These are phyloP conservation scores for Ustilago crameri DNA, from an alignment of 1,284 basidiomycete genomes.

Conservation along the genomic window DNA sequence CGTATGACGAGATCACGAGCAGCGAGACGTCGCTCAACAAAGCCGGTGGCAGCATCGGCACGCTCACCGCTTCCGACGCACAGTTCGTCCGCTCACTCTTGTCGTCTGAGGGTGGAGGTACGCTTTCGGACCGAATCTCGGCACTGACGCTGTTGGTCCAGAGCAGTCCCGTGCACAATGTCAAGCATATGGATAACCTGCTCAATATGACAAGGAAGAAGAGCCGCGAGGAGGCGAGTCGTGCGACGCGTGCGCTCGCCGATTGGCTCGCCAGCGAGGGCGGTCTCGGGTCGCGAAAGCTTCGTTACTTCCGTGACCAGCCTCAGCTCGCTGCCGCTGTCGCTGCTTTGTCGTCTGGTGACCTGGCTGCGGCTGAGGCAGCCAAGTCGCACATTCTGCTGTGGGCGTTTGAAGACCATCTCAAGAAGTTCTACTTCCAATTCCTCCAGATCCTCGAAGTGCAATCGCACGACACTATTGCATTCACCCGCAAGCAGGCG, in stretches of 20 bases:
- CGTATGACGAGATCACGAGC: conserved; percentile 56
- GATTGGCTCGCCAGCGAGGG: conserved; percentile 86
- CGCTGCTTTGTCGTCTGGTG: conserved; percentile 59
- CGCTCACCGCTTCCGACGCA: conserved; percentile 60
- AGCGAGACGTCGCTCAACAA: conserved; percentile 53
- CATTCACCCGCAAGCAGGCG: conserved; percentile 86
- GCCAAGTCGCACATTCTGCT: conserved; percentile 75
- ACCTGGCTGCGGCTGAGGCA: conserved; percentile 41
- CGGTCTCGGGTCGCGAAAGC: conserved; percentile 77
- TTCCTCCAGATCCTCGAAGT: conserved; percentile 90
- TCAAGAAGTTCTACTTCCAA: conserved; percentile 96
- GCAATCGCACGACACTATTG: conserved; percentile 85
- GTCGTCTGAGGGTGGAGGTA: conserved; percentile 69
- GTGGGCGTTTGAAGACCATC: conserved; percentile 95
- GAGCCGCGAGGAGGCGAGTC: conserved; percentile 87
- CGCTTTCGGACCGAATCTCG: conserved; percentile 90
- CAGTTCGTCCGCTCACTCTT: conserved; percentile 66
- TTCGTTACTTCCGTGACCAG: conserved; percentile 92
- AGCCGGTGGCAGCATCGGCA: conserved; percentile 55
- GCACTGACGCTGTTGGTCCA: conserved; percentile 91
- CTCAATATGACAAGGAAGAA: conserved; percentile 86
- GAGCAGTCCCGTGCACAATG: conserved; percentile 88
- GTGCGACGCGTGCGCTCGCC: conserved; percentile 87
- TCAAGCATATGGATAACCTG: conserved; percentile 72
- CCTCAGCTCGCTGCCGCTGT: conserved; percentile 75